These are phyloP conservation scores for Lavandula angustifolia DNA, from an alignment of 257 asterid species.

Conservation along the genomic window DNA sequence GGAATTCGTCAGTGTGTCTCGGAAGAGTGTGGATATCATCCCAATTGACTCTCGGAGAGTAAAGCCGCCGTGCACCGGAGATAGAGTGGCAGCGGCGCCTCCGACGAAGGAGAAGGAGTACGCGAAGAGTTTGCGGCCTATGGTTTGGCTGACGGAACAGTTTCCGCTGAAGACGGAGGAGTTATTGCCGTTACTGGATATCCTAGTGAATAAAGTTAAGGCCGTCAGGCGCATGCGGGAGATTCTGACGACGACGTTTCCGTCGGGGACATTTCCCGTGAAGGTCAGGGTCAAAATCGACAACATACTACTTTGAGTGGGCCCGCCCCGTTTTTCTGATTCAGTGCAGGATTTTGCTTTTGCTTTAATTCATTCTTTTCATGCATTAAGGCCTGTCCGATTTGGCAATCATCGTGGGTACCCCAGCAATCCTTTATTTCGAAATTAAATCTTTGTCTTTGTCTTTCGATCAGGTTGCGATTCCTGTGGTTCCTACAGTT, in stretches of 20 bases:
- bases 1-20: constrained; percentile 67
- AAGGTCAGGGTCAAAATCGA: constrained; percentile 72
- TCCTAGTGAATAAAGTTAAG: constrained; percentile 80
- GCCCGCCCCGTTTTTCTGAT: constrained; percentile 37
- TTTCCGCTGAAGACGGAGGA: constrained; percentile 94
- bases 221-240: constrained; percentile 94
- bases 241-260: constrained; percentile 92
- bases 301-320: constrained; percentile 19
- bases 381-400: constrained; percentile 42
- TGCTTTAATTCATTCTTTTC: constrained; percentile 60
- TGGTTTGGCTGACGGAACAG: constrained; percentile 85
- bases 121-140: constrained; percentile 72
- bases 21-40: constrained; percentile 89
- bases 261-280: constrained; percentile 82
- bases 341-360: constrained; percentile 40
- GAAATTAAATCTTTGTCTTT: background rate
- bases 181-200: constrained; percentile 86
- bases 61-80: constrained; percentile 36
- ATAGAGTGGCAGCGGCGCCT: constrained; percentile 61
- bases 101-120: constrained; percentile 87
- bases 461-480: constrained; percentile 64
- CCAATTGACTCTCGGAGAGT: constrained; percentile 56
- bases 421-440: background rate
- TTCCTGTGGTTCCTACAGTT: constrained; percentile 97
- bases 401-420: background rate